These are phyloP conservation scores for Trypanosoma avium DNA, from an alignment of 208 protist genomes.

Conservation along the genomic window DNA sequence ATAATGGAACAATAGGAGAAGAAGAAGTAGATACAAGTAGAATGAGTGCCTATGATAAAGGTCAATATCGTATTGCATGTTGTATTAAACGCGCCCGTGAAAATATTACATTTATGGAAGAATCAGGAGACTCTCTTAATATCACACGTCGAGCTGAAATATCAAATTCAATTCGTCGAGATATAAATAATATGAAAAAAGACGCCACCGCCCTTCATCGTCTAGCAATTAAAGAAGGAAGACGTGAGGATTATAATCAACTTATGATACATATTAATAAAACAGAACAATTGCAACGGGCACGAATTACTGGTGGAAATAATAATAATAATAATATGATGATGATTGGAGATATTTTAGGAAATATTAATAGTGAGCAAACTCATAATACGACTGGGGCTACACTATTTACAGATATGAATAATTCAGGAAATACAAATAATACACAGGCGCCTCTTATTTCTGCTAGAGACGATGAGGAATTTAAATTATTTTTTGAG, in stretches of 20 bases:
- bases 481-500: slow-evolving; percentile 63
- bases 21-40: slow-evolving; percentile 1
- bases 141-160: slow-evolving; percentile 23
- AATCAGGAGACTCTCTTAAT: neutral
- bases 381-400: neutral
- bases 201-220: slow-evolving; percentile 11
- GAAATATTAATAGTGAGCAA: neutral
- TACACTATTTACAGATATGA: neutral
- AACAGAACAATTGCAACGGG: slow-evolving; percentile 34
- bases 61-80: slow-evolving; percentile 30
- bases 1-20: too few species aligned
- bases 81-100: slow-evolving; percentile 23
- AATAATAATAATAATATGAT: neutral
- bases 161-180: slow-evolving; percentile 31
- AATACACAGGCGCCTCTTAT: slow-evolving; percentile 9
- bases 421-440: slow-evolving; percentile 3
- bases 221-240: slow-evolving; percentile 26
- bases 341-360: too few species aligned
- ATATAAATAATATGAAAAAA: slow-evolving; percentile 33
- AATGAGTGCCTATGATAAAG: slow-evolving; percentile 30
- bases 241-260: slow-evolving; percentile 27
- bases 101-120: slow-evolving; percentile 19
- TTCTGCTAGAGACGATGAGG: slow-evolving; percentile 34
- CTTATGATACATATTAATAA: slow-evolving; percentile 32
- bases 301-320: slow-evolving; percentile 9